These are phyloP conservation scores for Nannochloropsis gaditana DNA, from an alignment of 108 stramenopile genomes.

Conservation along the genomic window DNA sequence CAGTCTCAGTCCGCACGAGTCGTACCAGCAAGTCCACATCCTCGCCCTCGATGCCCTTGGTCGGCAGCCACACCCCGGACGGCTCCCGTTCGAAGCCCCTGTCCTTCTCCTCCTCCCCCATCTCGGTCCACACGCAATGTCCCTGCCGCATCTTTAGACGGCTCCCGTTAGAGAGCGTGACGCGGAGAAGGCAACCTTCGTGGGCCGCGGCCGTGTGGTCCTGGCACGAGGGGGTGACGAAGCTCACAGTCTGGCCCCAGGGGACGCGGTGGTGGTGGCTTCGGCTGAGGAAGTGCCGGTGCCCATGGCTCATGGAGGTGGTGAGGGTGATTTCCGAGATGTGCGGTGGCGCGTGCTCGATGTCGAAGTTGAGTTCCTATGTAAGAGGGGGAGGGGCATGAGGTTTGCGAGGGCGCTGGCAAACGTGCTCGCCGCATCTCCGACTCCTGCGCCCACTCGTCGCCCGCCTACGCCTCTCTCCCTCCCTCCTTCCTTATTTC, in stretches of 20 bases:
- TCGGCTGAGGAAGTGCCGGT: not conserved
- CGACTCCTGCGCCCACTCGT: not conserved
- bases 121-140: not conserved
- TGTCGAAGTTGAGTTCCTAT: not conserved
- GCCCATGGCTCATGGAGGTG: not conserved
- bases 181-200: not conserved
- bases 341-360: not conserved
- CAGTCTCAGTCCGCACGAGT: not conserved
- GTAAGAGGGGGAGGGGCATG: not conserved
- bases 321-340: conserved; percentile 4
- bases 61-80: not conserved
- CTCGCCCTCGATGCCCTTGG: not conserved
- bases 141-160: not conserved
- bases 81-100: not conserved
- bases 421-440: not conserved
- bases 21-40: not conserved
- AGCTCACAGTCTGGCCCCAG: not conserved
- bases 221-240: conserved; percentile 1
- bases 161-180: conserved; percentile 1
- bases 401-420: not conserved
- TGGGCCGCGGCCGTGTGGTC: not conserved
- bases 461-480: not conserved
- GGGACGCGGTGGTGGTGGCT: not conserved
- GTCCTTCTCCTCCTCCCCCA: not conserved
- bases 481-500: not conserved